Base-by-base conservation (phyloP, 2,329 filamentous ascomycete species). In the Apiospora kogelbergensis region DNA sequence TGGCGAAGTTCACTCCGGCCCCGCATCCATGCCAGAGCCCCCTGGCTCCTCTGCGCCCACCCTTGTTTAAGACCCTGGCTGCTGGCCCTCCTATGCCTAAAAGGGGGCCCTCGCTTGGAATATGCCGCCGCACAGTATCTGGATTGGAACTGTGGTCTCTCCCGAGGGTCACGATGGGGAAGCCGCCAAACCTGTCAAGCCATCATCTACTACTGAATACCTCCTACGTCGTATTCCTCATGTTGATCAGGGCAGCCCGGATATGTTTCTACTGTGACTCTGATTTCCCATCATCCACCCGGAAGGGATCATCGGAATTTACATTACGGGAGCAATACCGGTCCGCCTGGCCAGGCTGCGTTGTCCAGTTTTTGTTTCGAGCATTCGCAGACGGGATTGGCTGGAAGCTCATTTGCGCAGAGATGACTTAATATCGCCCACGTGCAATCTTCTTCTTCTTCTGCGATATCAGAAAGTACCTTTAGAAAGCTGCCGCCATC, bases 301-400 rank as follows among this genome's bases (percentile, higher is more conserved):
- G 53, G 45, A 65, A 65, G 48, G 64, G 65, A 69, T 53, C 41
- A 64, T 53, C 68, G 68, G 63, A 66, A 69, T 70, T 67, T 70
- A 41, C 63, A 69, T 66, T 45, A 60, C 65, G 20, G 69, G 45
- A 63, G 63, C 60, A 41, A 46, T 60, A 26, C 65, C 57, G 64
- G 65, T 40, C 65, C 63, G 53, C 53, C 53, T 60, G 53, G 30
- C 4, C 53, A 60, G 53, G 53, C 53, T 60, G 53, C 53, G 30
- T n/a, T 9, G 20, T 30, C 53, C 53, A 60, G n/a, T 60, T 22
- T 60, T 60, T 60, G 30, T 60, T 60, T 60, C 53, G 53, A 60
- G 17, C 40, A 15, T 37, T 37, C 30, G 9, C 0, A 17, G 53
- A 60, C 53, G 53, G 53, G 26, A 22, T 60, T 60, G 30, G 53